phyloP scores from a whole-genome alignment of 345 rosid species.

The Arabidopsis suecica region DNA sequence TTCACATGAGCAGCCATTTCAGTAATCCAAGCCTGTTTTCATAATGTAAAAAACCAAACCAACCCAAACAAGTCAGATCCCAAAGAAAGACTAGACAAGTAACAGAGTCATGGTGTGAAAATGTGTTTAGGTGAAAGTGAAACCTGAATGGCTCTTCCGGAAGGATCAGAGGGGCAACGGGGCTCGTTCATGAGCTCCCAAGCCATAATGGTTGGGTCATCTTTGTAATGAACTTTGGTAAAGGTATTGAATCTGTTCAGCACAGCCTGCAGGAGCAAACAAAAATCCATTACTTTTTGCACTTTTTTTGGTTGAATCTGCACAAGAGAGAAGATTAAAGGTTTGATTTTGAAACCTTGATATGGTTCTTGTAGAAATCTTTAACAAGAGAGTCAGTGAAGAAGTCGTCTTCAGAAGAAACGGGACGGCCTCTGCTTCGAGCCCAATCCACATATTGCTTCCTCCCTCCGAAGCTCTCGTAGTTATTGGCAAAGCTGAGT shows the following conservation, averaged over 20 bases:
- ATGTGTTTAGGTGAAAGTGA: conserved; percentile 2
- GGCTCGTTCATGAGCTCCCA: conserved; percentile 99
- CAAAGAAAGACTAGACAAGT: conserved; percentile 2
- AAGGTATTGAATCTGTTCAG: conserved; percentile 71
- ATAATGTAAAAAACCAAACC: not conserved
- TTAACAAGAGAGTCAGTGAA: conserved; percentile 75
- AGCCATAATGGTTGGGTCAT: conserved; percentile 96
- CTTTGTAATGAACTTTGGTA: conserved; percentile 77
- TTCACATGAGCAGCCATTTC: conserved; percentile 90
- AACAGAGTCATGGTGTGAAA: not conserved
- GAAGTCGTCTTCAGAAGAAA: conserved; percentile 85
- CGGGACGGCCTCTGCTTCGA: conserved; percentile 65
- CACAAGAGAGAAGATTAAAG: conserved; percentile 8
- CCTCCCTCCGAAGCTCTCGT: conserved; percentile 82
- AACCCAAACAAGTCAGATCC: conserved; percentile 16
- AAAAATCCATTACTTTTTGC: conserved; percentile 9
- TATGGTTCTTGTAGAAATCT: conserved; percentile 80
- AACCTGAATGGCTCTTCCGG: conserved; percentile 90
- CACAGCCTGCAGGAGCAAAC: conserved; percentile 58
- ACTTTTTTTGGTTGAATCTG: not conserved
- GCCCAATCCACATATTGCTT: conserved; percentile 88
- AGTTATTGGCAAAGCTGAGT: conserved; percentile 76
- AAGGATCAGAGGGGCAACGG: conserved; percentile 83
- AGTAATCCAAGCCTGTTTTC: conserved; percentile 72
- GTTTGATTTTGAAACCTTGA: conserved; percentile 55